A percentile compares a stretch with the other conserved stretches of the same genome.
Evolutionary conservation across 495 filamentous ascomycete species (phyloP).

Genomic region (Talaromyces stipitatus): DNA sequence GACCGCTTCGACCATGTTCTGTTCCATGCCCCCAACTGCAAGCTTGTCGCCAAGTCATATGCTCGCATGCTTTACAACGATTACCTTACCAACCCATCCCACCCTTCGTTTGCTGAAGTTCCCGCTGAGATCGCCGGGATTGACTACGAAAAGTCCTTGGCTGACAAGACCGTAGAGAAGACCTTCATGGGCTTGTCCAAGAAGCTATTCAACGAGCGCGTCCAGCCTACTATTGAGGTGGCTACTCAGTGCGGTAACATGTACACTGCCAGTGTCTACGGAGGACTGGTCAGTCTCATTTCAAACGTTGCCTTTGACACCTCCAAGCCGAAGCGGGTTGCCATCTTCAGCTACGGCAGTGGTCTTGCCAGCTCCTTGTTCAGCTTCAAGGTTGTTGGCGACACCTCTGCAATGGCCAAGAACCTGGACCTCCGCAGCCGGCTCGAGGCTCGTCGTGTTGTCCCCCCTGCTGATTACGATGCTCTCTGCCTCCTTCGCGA

Average conservation of each 20-base stretch:
- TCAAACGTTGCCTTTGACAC: conserved; percentile 60
- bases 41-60: conserved; percentile 92
- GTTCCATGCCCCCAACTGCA: conserved; percentile 97
- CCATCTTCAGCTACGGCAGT: conserved; percentile 90
- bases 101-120: conserved; percentile 76
- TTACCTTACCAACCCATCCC: conserved; percentile 70
- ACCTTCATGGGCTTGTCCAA: conserved; percentile 91
- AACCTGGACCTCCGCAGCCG: conserved; percentile 73
- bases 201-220: conserved; percentile 88
- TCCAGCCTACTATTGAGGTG: conserved; percentile 75
- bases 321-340: conserved; percentile 79
- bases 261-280: conserved; percentile 95
- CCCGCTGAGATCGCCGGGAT: conserved; percentile 79
- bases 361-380: conserved; percentile 87
- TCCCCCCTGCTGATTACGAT: conserved; percentile 82
- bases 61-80: conserved; percentile 96
- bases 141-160: conserved; percentile 76
- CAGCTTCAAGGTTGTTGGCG: conserved; percentile 75
- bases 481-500: conserved; percentile 90
- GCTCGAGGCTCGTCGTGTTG: conserved; percentile 59
- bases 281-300: conserved; percentile 70
- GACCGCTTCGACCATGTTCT: conserved; percentile 94
- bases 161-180: conserved; percentile 94
- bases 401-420: conserved; percentile 66
- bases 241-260: conserved; percentile 97